These are phyloP conservation scores for Cladosporium sp. DNA, from an alignment of 2,329 filamentous ascomycete genomes.

Conservation along the genomic window DNA sequence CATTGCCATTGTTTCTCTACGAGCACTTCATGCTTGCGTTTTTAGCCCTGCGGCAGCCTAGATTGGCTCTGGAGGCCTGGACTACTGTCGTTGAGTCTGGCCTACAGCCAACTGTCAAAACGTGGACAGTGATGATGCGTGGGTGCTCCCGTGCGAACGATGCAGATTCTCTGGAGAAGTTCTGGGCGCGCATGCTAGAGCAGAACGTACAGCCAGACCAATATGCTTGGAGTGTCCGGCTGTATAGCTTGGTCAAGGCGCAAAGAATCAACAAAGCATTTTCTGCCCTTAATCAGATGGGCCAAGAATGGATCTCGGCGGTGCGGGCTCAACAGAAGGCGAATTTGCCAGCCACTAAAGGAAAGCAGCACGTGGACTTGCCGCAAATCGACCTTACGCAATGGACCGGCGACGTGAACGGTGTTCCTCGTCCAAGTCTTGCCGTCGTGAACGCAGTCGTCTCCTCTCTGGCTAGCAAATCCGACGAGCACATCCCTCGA, in stretches of 20 bases:
- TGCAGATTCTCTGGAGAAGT: slow-evolving; percentile 58
- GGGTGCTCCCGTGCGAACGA: slow-evolving; percentile 66
- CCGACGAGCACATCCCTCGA: slow-evolving; percentile 50
- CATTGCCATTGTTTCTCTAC: slow-evolving; percentile 33
- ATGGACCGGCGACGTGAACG: slow-evolving; percentile 35
- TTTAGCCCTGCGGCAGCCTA: slow-evolving; percentile 44
- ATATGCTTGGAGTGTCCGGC: slow-evolving; percentile 68
- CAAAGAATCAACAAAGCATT: slow-evolving; percentile 59
- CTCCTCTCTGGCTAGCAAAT: slow-evolving; percentile 57
- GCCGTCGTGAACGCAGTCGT: slow-evolving; percentile 70
- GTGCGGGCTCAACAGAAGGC: slow-evolving; percentile 28
- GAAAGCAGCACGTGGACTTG: slow-evolving; percentile 4
- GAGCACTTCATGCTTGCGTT: slow-evolving; percentile 50
- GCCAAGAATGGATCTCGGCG: slow-evolving; percentile 55
- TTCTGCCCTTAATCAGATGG: slow-evolving; percentile 66
- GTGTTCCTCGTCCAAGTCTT: slow-evolving; percentile 60
- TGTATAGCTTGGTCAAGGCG: slow-evolving; percentile 64
- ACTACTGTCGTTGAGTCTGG: slow-evolving; percentile 56
- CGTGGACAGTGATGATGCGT: slow-evolving; percentile 72
- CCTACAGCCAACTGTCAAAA: slow-evolving; percentile 60
- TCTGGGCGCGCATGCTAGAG: slow-evolving; percentile 65
- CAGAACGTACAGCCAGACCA: slow-evolving; percentile 63
- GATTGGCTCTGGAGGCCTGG: slow-evolving; percentile 56
- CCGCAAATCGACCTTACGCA: slow-evolving; percentile 20
- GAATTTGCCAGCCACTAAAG: background rate